Conservation (phyloP, 345 rosid genomes). For the Ricinus communis region DNA sequence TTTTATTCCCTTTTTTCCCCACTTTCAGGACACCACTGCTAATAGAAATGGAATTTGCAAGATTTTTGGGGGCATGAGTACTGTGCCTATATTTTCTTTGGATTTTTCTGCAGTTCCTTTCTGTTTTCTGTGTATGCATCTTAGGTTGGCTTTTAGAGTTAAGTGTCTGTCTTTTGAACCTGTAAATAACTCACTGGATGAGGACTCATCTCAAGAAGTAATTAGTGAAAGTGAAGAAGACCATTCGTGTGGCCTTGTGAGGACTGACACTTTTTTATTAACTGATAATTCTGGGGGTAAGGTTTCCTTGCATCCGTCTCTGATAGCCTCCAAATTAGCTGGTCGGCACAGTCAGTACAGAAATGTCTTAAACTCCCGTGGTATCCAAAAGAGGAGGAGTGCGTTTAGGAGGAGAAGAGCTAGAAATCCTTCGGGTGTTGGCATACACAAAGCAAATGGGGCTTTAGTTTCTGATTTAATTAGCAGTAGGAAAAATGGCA, state of each 20-base stretch:
- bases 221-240: slow-evolving; percentile 26
- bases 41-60: slow-evolving; percentile 57
- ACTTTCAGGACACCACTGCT: slow-evolving; percentile 53
- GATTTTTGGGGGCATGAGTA: slow-evolving; percentile 43
- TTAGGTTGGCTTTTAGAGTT: slow-evolving; percentile 29
- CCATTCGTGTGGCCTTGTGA: slow-evolving; percentile 13
- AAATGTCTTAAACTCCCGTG: slow-evolving; percentile 49
- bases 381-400: slow-evolving; percentile 76
- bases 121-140: slow-evolving; percentile 62
- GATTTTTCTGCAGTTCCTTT: slow-evolving; percentile 70
- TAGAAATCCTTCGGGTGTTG: slow-evolving; percentile 44
- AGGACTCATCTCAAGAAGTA: slow-evolving; percentile 26
- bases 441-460: slow-evolving; percentile 53
- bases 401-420: slow-evolving; percentile 64
- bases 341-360: slow-evolving; percentile 47
- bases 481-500: slow-evolving; percentile 53
- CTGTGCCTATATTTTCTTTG: slow-evolving; percentile 54
- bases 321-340: slow-evolving; percentile 48
- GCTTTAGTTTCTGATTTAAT: slow-evolving; percentile 56
- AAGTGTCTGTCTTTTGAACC: slow-evolving; percentile 33
- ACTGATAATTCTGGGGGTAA: slow-evolving; percentile 32
- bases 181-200: slow-evolving; percentile 40
- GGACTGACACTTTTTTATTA: slow-evolving; percentile 2
- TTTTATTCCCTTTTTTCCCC: neutral
- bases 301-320: slow-evolving; percentile 40